Evolutionary conservation across 257 asterid species (phyloP).

Genomic region (Solanum piurae): DNA sequence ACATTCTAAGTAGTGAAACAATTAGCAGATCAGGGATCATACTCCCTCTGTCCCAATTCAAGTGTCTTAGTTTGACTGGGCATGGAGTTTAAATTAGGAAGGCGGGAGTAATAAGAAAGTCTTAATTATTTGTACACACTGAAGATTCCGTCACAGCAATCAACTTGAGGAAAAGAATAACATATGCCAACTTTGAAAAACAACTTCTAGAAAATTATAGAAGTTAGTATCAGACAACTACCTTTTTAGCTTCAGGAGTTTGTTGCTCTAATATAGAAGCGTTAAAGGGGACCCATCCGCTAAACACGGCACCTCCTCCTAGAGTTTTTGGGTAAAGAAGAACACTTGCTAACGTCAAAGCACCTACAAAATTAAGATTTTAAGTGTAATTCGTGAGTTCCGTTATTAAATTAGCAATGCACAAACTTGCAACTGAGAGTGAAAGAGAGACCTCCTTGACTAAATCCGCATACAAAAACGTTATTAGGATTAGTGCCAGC

Average conservation of each 20-base stretch:
- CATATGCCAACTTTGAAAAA: neutral
- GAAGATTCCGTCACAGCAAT: neutral
- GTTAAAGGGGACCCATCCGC: constrained; percentile 95
- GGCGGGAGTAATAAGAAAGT: neutral
- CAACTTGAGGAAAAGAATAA: neutral
- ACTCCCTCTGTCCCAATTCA: neutral
- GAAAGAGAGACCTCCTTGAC: constrained; percentile 77
- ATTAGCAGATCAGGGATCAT: neutral
- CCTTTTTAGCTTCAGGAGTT: constrained; percentile 74
- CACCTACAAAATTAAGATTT: constrained; percentile 38
- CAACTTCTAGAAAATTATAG: neutral
- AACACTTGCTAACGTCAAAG: constrained; percentile 88
- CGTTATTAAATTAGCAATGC: neutral
- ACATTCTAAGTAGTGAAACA: neutral
- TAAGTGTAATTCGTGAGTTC: neutral
- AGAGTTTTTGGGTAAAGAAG: constrained; percentile 74
- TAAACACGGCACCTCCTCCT: constrained; percentile 96
- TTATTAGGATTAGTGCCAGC: constrained; percentile 66
- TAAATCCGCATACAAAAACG: constrained; percentile 82
- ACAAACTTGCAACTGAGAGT: neutral
- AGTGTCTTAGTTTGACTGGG: neutral
- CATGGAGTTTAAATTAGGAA: neutral
- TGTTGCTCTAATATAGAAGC: constrained; percentile 49
- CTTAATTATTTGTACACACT: neutral
- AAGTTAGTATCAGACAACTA: constrained; percentile 5